Base-by-base conservation (phyloP, 225 moss, liverwort and hornwort species). In the Ulota crispa region DNA sequence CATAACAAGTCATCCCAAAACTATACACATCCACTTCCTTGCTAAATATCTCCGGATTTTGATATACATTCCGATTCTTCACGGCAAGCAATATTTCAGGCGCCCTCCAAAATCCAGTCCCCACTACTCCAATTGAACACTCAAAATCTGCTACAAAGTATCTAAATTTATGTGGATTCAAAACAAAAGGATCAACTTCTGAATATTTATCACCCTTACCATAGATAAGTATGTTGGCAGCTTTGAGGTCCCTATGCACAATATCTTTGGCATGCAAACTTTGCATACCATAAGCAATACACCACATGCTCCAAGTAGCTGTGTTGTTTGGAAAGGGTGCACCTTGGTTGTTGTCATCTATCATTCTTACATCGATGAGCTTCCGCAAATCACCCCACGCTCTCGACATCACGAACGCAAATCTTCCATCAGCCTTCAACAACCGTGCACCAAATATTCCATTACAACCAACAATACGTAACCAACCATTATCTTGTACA, bases 161-260 rank as follows among this genome's bases (percentile, higher is more conserved):
- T 2, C 0, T 0, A 34, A 56, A 73, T 4, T 9, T 0, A 9
- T 1, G 0, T 16, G 0, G 4, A 0, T 24, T 0, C 9, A 55
- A 16, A 1, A 4, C 0, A 0, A 5, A 1, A 8, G 15, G 56
- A 55, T 36, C 55, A 16, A 57, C 20, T 8, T 55, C 3, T 0
- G 2, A 0, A 0, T 8, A 0, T 0, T 1, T 0, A 0, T 10
- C 34, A 3, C 34, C 7, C 6, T 2, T 2, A n/a, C 6, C 5
- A 7, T 6, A 0, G 24, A 73, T 5, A 0, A 66, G 8, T 1
- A 82, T 52, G 27, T 77, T 83, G 0, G 77, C 11, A 11, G 64
- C 64, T 64, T 77, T 83, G 1, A 83, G 36, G 26, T 71, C 83
- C 0, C 62, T 2, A 0, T 82, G 82, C 2, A 21, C 23, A 20